phyloP scores from a whole-genome alignment of 208 protist genomes.

The Trypanosomatidae sp. region DNA sequence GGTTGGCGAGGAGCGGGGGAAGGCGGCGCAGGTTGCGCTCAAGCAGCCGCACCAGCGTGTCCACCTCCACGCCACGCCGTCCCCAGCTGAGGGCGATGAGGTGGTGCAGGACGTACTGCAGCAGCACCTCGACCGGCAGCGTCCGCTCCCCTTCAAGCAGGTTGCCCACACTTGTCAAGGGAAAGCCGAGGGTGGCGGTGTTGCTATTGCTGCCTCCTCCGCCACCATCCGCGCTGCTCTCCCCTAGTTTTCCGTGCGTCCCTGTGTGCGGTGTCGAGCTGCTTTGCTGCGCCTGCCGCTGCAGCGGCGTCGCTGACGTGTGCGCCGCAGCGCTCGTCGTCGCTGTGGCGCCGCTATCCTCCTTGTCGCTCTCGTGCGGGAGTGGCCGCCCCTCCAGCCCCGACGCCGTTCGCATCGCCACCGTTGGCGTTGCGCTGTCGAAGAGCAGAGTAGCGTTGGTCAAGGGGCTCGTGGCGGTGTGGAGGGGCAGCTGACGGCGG shows the following conservation, averaged over 20 bases:
- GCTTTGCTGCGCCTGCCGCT: no score
- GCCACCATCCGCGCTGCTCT: no score
- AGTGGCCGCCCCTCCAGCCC: no score
- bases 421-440: constrained; percentile 16
- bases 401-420: no score
- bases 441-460: constrained; percentile 17
- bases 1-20: constrained; percentile 51
- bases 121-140: constrained; percentile 61
- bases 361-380: no score
- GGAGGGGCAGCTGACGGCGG: constrained; percentile 20
- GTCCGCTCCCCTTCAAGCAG: constrained; percentile 24
- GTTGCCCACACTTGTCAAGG: background rate
- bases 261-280: no score
- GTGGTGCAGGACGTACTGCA: constrained; percentile 79
- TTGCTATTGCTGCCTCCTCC: no score
- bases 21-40: constrained; percentile 80
- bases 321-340: no score
- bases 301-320: no score
- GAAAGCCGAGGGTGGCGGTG: no score
- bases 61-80: constrained; percentile 47
- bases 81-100: constrained; percentile 70
- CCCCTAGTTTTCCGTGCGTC: no score
- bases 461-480: constrained; percentile 15
- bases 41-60: constrained; percentile 57
- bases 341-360: no score